Evolutionary conservation across 2,329 filamentous ascomycete genomes (phyloP), one percentile per base, ranked within the genome.

Genomic region (Phyllosticta ampelicida): DNA sequence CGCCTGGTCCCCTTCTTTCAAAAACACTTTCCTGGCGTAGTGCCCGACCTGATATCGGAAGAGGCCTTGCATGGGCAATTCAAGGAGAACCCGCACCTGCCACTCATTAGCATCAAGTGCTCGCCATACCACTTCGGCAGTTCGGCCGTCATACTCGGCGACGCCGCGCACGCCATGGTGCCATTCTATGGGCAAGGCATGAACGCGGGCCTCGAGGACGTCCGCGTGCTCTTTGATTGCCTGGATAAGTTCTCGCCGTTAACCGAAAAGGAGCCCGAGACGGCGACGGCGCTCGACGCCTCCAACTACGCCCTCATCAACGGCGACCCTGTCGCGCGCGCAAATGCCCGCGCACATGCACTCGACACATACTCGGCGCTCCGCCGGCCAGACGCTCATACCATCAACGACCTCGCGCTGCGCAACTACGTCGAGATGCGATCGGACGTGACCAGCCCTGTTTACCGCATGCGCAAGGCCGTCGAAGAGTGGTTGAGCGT

Each of bases 101-200:
- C 94, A 0, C 79, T 99, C 6, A 94, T 99, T 69, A 94, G 83
- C 69, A 87, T 99, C 68, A 97, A 96, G 73, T 96, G 91, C 75
- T 81, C 81, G 18, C 94, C 94, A 0, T 89, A 97, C 73, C 90
- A 96, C 75, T 90, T 83, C 74, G 78, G 75, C 54, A 83, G 84
- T 21, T 87, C 85, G 0, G 90, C 81, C 29, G 90, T 95, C 60
- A 89, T 99, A 53, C 70, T 99, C 36, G 94, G 94, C 60, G 94
- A 99, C 69, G 90, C 94, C 8, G 91, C 94, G 0, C 94, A 99
- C 70, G 94, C 95, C 59, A 96, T 99, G 86, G 90, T 99, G 0
- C 94, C 94, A 0, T 99, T 99, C 73, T 99, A 97, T 71, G 94
- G 94, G 0, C 94, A 99, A 71, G 94, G 94, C 44, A 95, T 99